Evolutionary conservation across 768 basidiomycete species (phyloP).

Genomic region (Rhizopogon salebrosus): DNA sequence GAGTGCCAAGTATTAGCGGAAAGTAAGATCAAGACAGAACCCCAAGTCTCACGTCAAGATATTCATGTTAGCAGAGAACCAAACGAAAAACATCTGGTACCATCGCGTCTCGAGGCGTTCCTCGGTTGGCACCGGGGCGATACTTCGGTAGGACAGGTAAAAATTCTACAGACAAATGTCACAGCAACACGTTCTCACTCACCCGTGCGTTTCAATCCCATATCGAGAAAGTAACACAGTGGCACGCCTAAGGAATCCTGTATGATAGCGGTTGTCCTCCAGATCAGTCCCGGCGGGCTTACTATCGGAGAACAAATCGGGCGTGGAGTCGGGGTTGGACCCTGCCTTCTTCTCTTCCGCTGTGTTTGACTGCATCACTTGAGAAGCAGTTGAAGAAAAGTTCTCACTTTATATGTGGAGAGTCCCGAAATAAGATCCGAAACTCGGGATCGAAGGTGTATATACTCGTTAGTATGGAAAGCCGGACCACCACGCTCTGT

Average conservation of each 20-base stretch:
- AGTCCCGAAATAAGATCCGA: too few relatives aligned
- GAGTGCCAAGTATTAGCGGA: not conserved
- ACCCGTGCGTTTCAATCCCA: conserved; percentile 41
- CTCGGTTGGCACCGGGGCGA: conserved; percentile 32
- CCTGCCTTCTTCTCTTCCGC: not conserved
- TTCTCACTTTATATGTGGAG: too few relatives aligned
- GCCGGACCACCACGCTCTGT: too few relatives aligned
- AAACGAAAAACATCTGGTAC: conserved; percentile 47
- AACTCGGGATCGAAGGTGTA: too few relatives aligned
- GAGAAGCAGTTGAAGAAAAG: not conserved
- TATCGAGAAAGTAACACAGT: conserved; percentile 27
- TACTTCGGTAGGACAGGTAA: conserved; percentile 18
- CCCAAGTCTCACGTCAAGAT: conserved; percentile 32
- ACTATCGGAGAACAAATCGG: not conserved
- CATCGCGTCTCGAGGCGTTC: conserved; percentile 35
- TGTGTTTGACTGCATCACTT: not conserved
- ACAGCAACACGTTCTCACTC: conserved; percentile 1
- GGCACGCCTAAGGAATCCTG: conserved; percentile 13
- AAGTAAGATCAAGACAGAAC: not conserved
- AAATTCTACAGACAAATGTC: not conserved
- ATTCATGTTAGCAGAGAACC: conserved; percentile 44
- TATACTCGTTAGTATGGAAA: too few relatives aligned
- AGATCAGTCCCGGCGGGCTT: not conserved
- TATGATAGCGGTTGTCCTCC: not conserved
- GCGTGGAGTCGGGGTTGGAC: not conserved